These are phyloP conservation scores for Diaporthe capsici DNA, from an alignment of 2,329 filamentous ascomycete species.

Conservation along the genomic window DNA sequence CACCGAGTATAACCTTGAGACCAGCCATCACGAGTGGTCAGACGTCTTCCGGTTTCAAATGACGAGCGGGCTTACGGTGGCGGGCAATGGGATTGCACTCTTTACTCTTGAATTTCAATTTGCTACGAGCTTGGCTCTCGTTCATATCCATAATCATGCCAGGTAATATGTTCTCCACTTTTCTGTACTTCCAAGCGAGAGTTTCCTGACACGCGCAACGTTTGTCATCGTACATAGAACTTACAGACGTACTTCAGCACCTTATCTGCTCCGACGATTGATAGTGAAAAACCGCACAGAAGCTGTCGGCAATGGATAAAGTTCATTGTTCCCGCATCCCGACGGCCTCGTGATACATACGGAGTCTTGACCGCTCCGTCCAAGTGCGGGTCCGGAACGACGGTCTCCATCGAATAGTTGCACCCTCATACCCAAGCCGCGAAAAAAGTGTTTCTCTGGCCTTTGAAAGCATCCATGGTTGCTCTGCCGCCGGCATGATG, in stretches of 20 bases:
- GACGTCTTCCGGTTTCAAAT: neutral
- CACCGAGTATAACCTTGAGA: conserved; percentile 11
- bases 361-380: neutral
- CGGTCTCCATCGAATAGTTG: neutral
- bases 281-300: neutral
- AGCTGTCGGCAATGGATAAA: neutral
- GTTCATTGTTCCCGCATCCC: neutral
- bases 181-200: neutral
- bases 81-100: neutral
- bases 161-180: neutral
- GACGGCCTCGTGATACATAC: neutral
- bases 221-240: neutral
- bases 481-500: neutral
- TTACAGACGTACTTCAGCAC: neutral
- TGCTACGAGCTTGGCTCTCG: neutral
- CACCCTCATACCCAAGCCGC: neutral
- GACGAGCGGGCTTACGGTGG: neutral
- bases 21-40: neutral
- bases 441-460: neutral
- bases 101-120: neutral
- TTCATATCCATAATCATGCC: too few relatives aligned
- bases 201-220: conserved; percentile 8
- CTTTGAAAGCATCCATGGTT: neutral
- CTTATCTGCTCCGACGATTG: neutral
- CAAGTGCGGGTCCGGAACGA: neutral